phyloP scores from a whole-genome alignment of 768 basidiomycete species.

The Tricholoma matsutake region DNA sequence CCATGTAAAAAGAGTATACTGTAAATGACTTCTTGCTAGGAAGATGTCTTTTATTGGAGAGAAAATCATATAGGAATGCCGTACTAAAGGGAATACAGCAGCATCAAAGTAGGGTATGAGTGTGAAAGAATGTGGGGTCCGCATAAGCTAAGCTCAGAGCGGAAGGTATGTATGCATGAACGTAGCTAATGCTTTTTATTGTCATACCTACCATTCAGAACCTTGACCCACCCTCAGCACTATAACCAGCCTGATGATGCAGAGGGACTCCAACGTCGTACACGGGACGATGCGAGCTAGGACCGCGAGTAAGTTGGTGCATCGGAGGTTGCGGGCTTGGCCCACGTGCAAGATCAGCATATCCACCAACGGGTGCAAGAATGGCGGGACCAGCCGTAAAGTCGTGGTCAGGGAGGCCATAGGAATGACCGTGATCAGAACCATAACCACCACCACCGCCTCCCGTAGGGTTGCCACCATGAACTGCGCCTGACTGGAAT shows the following conservation, averaged over 20 bases:
- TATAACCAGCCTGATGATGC: conserved; percentile 54
- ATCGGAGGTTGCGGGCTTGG: conserved; percentile 67
- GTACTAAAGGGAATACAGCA: neutral
- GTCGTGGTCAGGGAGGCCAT: conserved; percentile 69
- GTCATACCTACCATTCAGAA: conserved; percentile 3
- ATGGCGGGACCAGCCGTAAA: conserved; percentile 61
- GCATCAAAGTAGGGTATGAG: conserved; percentile 4
- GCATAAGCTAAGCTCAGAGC: conserved; percentile 1
- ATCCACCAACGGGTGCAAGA: conserved; percentile 71
- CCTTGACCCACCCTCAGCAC: conserved; percentile 25
- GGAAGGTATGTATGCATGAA: conserved; percentile 5
- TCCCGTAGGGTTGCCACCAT: conserved; percentile 26
- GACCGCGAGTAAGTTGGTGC: conserved; percentile 48
- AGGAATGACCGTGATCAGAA: conserved; percentile 23
- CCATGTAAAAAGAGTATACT: neutral
- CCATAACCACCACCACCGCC: conserved; percentile 24
- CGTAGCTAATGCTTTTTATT: neutral
- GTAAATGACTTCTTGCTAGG: neutral
- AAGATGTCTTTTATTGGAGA: neutral
- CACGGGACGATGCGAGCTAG: conserved; percentile 42
- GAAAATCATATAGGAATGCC: neutral
- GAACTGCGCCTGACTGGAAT: conserved; percentile 56
- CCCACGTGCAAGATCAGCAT: conserved; percentile 79
- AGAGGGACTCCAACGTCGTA: conserved; percentile 61
- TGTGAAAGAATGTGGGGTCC: conserved; percentile 16